Evolutionary conservation across 2,329 filamentous ascomycete species (phyloP), one percentile per base, ranked within the genome.

Genomic region (Hymenoscyphus linearis): DNA sequence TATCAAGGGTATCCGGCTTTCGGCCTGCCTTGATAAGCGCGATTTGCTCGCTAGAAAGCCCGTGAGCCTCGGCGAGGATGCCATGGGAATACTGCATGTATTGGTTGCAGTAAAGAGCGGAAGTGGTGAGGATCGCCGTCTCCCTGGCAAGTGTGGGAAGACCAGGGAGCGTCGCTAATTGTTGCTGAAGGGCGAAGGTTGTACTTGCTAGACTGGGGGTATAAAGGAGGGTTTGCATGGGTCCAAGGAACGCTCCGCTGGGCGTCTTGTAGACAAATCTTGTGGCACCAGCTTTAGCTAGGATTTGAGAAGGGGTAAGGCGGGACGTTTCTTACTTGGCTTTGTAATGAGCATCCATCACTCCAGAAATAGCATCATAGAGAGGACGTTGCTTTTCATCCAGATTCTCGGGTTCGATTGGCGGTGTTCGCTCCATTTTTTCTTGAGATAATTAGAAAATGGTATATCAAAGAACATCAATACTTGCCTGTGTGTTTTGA

Each of bases 231-330:
- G 52, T 2, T 34, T 53, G 52, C 25, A 34, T 53, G 13, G 52
- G 52, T 34, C 52, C 52, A 13, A 53, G 25, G 18, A 53, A 53
- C 25, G 52, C 52, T 53, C 52, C 52, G n/a, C 27, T 53, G 25
- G 52, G 52, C 31, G 27, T 27, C 52, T 53, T 53, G 52, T 53
- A 53, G 52, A 25, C 27, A 53, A 53, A 34, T 53, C 52, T 53
- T 31, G 27, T 26, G 22, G 22, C 44, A 22, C 44, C 12, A 25
- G n/a, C 4, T 34, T 53, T 53, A 53, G 52, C 52, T 31, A 10
- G 27, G 13, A 34, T 34, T 16, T 6, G 27, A 9, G 52, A 16
- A 31, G 13, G 10, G 25, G 10, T 4, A 26, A 25, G 27, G 26
- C 31, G 27, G 16, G 37, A 10, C 18, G 10, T 18, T 50, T 7